Conservation (phyloP, 768 basidiomycete species). For the Saitozyma podzolica region DNA sequence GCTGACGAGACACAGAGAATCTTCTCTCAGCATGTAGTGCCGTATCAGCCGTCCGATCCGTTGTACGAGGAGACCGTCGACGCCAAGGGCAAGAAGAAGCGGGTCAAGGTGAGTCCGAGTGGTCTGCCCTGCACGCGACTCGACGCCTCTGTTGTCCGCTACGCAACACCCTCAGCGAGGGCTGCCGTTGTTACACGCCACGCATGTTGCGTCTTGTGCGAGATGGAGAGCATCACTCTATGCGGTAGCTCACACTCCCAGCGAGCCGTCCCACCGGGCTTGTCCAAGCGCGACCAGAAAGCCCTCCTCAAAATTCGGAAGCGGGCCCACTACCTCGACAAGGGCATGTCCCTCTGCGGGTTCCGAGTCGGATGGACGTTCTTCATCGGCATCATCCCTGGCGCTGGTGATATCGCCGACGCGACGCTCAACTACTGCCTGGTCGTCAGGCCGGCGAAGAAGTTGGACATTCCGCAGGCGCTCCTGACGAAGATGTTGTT, state of each 20-base stretch:
- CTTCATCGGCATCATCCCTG: constrained; percentile 48
- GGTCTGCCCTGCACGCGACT: background rate
- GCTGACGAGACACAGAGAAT: constrained; percentile 8
- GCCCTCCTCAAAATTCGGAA: constrained; percentile 73
- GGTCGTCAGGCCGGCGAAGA: constrained; percentile 70
- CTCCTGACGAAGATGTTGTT: constrained; percentile 71
- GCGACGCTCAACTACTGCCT: constrained; percentile 63
- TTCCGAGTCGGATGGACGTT: constrained; percentile 72
- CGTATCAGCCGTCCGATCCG: constrained; percentile 65
- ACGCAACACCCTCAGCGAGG: too few relatives aligned
- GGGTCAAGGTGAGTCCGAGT: constrained; percentile 60
- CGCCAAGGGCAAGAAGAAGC: constrained; percentile 61
- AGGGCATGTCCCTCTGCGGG: constrained; percentile 76
- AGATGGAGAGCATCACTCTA: too few relatives aligned
- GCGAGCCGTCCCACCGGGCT: constrained; percentile 68
- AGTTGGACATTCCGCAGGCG: constrained; percentile 71
- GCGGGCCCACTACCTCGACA: constrained; percentile 81
- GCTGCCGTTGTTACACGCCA: background rate
- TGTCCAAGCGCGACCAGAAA: constrained; percentile 71
- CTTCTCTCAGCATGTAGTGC: constrained; percentile 10
- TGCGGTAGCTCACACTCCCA: constrained; percentile 44
- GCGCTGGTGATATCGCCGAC: constrained; percentile 47
- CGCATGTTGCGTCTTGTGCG: too few relatives aligned
- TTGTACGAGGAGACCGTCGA: constrained; percentile 68
- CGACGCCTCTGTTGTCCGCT: background rate